Percentiles rank a stretch among this genome's conserved stretches.
These are phyloP conservation scores for Astraeus odoratus DNA, from an alignment of 768 basidiomycete species.

Conservation along the genomic window DNA sequence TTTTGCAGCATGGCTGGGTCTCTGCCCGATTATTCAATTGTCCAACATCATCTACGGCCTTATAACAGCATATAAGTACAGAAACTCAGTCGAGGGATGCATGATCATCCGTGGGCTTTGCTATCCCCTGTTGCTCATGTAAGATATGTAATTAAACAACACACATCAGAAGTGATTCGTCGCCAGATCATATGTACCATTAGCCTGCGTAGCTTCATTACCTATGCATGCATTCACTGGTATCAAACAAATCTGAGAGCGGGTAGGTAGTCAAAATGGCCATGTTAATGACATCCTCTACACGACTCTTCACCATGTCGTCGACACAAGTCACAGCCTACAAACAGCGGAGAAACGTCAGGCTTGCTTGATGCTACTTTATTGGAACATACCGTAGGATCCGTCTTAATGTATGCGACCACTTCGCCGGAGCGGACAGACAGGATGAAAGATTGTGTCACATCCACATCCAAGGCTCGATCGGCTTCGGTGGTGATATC, in stretches of 20 bases:
- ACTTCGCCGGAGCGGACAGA: constrained; percentile 72
- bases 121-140: too few relatives aligned
- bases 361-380: not conserved
- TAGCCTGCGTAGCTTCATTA: not conserved
- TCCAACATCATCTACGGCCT: too few relatives aligned
- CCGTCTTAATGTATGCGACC: constrained; percentile 69
- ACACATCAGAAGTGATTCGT: too few relatives aligned
- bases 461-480: too few relatives aligned
- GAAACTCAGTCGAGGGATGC: too few relatives aligned
- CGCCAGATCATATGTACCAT: too few relatives aligned
- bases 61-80: too few relatives aligned
- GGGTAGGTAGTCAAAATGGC: constrained; percentile 72
- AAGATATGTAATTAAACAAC: too few relatives aligned
- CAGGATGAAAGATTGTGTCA: constrained; percentile 57
- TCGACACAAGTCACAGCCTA: constrained; percentile 62
- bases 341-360: not conserved
- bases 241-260: constrained; percentile 41
- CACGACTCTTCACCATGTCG: constrained; percentile 63
- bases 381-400: constrained; percentile 54
- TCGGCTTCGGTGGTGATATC: constrained; percentile 52
- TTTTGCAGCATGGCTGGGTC: too few relatives aligned
- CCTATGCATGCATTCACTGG: not conserved
- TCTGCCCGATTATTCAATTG: too few relatives aligned
- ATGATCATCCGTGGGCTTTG: too few relatives aligned
- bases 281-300: constrained; percentile 82